phyloP scores from a whole-genome alignment of 2,329 filamentous ascomycete species.

The Talaromyces pinophilus region DNA sequence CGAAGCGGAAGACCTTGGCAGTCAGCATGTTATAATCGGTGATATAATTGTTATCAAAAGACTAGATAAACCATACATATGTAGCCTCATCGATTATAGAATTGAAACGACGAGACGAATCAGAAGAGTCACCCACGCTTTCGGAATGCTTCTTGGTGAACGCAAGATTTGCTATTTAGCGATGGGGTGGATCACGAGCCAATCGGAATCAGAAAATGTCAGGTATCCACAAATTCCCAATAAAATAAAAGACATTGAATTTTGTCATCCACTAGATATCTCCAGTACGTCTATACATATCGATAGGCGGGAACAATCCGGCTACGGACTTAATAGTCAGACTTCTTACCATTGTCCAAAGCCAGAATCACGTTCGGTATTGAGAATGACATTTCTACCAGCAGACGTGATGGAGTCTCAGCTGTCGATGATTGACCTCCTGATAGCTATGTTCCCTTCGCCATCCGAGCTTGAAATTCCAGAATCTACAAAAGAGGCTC shows the following conservation, averaged over 20 bases:
- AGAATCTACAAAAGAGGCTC: slow-evolving; percentile 33
- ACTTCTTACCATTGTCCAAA: neutral
- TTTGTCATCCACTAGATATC: neutral
- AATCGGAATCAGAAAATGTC: neutral
- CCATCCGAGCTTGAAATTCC: slow-evolving; percentile 45
- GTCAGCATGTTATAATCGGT: neutral
- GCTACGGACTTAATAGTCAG: neutral
- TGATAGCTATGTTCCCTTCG: slow-evolving; percentile 55
- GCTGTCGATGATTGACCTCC: slow-evolving; percentile 54
- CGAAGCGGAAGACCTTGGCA: neutral
- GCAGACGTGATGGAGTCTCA: slow-evolving; percentile 52
- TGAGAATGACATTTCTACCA: slow-evolving; percentile 32
- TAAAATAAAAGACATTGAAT: neutral
- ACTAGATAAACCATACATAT: neutral
- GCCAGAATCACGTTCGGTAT: neutral
- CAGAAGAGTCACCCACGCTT: neutral
- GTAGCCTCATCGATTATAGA: neutral
- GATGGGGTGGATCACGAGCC: neutral
- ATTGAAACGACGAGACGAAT: neutral
- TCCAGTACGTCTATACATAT: neutral
- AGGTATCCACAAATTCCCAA: neutral
- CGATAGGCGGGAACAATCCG: neutral
- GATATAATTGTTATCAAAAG: neutral
- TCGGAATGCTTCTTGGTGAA: neutral
- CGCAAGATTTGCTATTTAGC: neutral